phyloP scores from a whole-genome alignment of 2,329 filamentous ascomycete species.

The Mollisia scopiformis region DNA sequence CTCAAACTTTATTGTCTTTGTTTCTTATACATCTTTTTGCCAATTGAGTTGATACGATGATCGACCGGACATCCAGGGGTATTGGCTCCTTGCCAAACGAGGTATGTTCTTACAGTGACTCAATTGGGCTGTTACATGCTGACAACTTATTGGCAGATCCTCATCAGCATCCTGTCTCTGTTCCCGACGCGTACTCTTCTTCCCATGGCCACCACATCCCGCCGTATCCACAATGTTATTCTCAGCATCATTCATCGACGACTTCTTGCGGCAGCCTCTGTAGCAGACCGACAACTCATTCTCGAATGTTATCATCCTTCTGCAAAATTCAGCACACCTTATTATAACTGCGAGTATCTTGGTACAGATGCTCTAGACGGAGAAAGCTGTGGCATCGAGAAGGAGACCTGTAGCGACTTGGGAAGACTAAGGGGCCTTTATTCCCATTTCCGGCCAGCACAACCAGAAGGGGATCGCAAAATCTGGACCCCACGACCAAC shows the following conservation, averaged over 20 bases:
- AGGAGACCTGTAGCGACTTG: background rate
- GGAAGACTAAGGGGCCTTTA: conserved; percentile 17
- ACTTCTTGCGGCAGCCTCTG: conserved; percentile 58
- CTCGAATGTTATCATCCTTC: conserved; percentile 79
- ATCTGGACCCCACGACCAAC: conserved; percentile 29
- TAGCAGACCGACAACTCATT: conserved; percentile 65
- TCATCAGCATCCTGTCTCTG: conserved; percentile 50
- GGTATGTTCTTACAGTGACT: background rate
- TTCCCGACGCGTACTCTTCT: conserved; percentile 55
- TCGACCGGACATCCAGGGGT: background rate
- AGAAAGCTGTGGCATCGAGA: background rate
- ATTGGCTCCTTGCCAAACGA: conserved; percentile 12
- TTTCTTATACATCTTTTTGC: background rate
- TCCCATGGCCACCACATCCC: conserved; percentile 58
- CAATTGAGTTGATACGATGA: conserved; percentile 1
- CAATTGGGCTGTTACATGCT: background rate
- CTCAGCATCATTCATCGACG: conserved; percentile 67
- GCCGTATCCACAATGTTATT: conserved; percentile 64
- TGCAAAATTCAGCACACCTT: conserved; percentile 68
- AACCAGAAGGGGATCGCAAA: conserved; percentile 19
- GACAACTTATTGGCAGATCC: conserved; percentile 43
- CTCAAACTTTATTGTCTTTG: background rate
- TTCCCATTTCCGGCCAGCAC: conserved; percentile 22
- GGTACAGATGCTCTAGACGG: conserved; percentile 48
- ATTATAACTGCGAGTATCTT: conserved; percentile 70